These are phyloP conservation scores for Gastrolobium bilobum DNA, from an alignment of 306 rosid species.

Conservation along the genomic window DNA sequence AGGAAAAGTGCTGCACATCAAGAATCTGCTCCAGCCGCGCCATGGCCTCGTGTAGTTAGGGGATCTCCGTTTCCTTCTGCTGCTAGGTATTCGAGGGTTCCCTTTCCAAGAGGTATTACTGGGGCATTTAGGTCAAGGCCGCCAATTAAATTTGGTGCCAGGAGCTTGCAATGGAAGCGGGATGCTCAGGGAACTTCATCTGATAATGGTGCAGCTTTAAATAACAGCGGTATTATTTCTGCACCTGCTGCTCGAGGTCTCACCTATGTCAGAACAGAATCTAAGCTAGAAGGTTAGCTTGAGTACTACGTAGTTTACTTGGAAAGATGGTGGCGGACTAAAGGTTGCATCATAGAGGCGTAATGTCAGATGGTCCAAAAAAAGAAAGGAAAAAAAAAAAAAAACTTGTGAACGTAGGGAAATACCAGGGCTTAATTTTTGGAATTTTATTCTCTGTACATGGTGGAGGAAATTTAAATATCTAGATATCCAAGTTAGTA, in stretches of 20 bases:
- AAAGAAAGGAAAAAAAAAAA: neutral
- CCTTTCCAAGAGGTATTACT: constrained; percentile 64
- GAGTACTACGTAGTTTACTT: constrained; percentile 48
- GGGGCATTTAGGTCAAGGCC: constrained; percentile 72
- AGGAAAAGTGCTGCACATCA: constrained; percentile 70
- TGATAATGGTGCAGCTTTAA: constrained; percentile 53
- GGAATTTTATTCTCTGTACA: constrained; percentile 49
- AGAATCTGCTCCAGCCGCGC: constrained; percentile 58
- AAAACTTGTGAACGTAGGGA: neutral
- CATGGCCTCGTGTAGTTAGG: constrained; percentile 67
- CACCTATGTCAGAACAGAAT: constrained; percentile 77
- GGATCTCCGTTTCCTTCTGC: constrained; percentile 62
- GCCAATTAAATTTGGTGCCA: constrained; percentile 68
- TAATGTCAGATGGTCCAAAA: constrained; percentile 31
- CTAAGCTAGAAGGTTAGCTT: constrained; percentile 65
- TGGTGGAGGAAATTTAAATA: constrained; percentile 46
- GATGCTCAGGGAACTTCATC: constrained; percentile 60
- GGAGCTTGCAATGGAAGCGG: constrained; percentile 95
- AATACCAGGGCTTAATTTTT: neutral
- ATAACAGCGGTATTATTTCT: constrained; percentile 45
- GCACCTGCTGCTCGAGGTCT: constrained; percentile 70
- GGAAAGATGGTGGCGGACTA: constrained; percentile 6
- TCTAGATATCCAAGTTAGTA: constrained; percentile 37
- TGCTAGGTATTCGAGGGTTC: constrained; percentile 68
- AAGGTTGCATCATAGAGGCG: constrained; percentile 23